Conservation (phyloP, 2,329 filamentous ascomycete genomes). For the Verticillium isaacii region DNA sequence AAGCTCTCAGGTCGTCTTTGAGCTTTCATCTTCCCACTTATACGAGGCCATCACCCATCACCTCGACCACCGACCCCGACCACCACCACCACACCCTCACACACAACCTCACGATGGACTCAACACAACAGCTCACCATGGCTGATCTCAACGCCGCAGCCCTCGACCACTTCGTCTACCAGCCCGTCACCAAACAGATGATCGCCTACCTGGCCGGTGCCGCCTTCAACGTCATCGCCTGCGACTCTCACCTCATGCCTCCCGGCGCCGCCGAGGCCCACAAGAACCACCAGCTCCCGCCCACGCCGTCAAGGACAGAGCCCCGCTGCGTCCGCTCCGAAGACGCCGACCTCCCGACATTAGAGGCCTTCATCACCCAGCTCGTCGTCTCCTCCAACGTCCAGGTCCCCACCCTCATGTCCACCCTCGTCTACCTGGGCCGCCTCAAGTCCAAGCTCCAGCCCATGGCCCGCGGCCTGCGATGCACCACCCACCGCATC, state of each 20-base stretch:
- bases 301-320: slow-evolving; percentile 46
- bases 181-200: slow-evolving; percentile 71
- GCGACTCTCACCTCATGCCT: slow-evolving; percentile 59
- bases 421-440: slow-evolving; percentile 86
- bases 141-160: slow-evolving; percentile 66
- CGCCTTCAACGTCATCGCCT: slow-evolving; percentile 73
- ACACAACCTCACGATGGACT: slow-evolving; percentile 33
- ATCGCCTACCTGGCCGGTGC: slow-evolving; percentile 71
- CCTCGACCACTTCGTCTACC: slow-evolving; percentile 76
- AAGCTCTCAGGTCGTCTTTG: slow-evolving; percentile 20
- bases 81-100: slow-evolving; percentile 13
- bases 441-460: slow-evolving; percentile 81
- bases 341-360: slow-evolving; percentile 62
- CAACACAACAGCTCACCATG: slow-evolving; percentile 39
- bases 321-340: slow-evolving; percentile 38
- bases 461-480: slow-evolving; percentile 91
- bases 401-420: slow-evolving; percentile 96
- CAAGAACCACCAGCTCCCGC: slow-evolving; percentile 29
- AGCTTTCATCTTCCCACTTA: slow-evolving; percentile 23
- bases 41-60: slow-evolving; percentile 17
- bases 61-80: slow-evolving; percentile 12
- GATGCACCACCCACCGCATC: slow-evolving; percentile 95
- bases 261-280: slow-evolving; percentile 30
- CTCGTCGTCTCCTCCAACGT: slow-evolving; percentile 92
- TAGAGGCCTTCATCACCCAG: slow-evolving; percentile 88